Evolutionary conservation across 1,284 basidiomycete species (phyloP).

Genomic region (Trichosporon asahii): DNA sequence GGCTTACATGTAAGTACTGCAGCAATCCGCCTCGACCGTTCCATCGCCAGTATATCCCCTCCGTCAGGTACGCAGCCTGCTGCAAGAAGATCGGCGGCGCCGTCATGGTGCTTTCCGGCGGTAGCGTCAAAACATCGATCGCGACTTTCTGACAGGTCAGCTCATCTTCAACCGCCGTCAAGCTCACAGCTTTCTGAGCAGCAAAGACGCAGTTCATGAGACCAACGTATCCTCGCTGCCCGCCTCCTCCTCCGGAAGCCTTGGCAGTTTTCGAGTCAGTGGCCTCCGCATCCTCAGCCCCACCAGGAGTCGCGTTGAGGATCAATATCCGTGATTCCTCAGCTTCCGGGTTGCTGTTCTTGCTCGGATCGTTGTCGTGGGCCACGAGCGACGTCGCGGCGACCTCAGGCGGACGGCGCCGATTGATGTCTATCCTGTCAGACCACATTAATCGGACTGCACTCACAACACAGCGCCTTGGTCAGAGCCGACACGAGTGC

Average conservation of each 20-base stretch:
- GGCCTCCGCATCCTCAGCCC: conserved; percentile 20
- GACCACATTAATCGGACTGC: not conserved
- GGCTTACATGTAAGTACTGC: conserved; percentile 76
- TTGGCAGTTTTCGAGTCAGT: conserved; percentile 53
- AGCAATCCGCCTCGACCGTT: conserved; percentile 68
- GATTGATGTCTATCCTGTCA: conserved; percentile 71
- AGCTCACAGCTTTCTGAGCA: conserved; percentile 84
- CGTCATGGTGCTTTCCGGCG: conserved; percentile 68
- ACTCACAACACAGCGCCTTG: conserved; percentile 83
- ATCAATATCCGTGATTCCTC: conserved; percentile 81
- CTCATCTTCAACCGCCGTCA: not conserved
- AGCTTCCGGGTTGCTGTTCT: conserved; percentile 26
- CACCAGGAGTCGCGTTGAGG: conserved; percentile 76
- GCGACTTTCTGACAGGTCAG: conserved; percentile 69
- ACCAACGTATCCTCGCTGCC: conserved; percentile 62
- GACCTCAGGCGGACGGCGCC: conserved; percentile 58
- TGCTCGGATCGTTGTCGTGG: conserved; percentile 12
- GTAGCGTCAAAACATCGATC: conserved; percentile 92
- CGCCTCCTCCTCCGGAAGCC: conserved; percentile 25
- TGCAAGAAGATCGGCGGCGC: conserved; percentile 75
- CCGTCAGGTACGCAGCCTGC: conserved; percentile 92
- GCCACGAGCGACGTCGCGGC: conserved; percentile 28
- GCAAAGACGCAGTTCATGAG: conserved; percentile 99
- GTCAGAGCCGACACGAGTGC: conserved; percentile 81
- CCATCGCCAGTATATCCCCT: conserved; percentile 84